Evolutionary conservation across 2,329 filamentous ascomycete genomes (phyloP).

Genomic region (Stemphylium vesicarium): DNA sequence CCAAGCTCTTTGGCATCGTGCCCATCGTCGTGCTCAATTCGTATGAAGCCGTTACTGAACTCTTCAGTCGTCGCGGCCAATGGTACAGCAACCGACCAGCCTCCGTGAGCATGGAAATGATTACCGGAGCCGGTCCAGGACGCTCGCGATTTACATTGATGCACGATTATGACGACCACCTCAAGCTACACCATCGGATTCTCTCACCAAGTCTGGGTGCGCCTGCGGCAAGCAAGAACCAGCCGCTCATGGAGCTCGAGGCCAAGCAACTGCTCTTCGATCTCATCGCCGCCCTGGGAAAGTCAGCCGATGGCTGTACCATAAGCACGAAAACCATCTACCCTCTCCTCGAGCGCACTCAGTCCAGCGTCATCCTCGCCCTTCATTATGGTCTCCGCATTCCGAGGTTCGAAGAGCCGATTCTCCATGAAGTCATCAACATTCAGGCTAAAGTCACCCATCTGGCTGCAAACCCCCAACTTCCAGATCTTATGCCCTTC

Average conservation of each 20-base stretch:
- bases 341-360: conserved; percentile 14
- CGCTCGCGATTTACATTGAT: conserved; percentile 15
- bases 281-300: conserved; percentile 1
- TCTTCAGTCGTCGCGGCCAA: conserved; percentile 17
- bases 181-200: conserved; percentile 15
- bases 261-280: conserved; percentile 17
- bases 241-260: conserved; percentile 15
- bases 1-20: conserved; percentile 15
- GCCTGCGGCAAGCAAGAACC: conserved; percentile 9
- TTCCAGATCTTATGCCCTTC: conserved; percentile 14
- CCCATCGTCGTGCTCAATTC: conserved; percentile 17
- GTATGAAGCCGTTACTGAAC: conserved; percentile 15
- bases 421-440: conserved; percentile 12
- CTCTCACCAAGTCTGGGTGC: conserved; percentile 17
- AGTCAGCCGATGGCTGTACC: conserved; percentile 1
- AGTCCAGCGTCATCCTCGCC: conserved; percentile 16
- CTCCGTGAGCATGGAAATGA: conserved; percentile 20
- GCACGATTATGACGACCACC: conserved; percentile 19
- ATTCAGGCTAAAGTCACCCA: conserved; percentile 13
- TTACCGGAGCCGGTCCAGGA: conserved; percentile 14
- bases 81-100: conserved; percentile 17
- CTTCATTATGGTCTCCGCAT: conserved; percentile 19
- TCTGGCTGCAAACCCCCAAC: conserved; percentile 16
- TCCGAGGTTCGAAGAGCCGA: conserved; percentile 6
- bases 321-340: conserved; percentile 13